Conservation (phyloP, 2,329 filamentous ascomycete genomes). For the Penicillium sp. region DNA sequence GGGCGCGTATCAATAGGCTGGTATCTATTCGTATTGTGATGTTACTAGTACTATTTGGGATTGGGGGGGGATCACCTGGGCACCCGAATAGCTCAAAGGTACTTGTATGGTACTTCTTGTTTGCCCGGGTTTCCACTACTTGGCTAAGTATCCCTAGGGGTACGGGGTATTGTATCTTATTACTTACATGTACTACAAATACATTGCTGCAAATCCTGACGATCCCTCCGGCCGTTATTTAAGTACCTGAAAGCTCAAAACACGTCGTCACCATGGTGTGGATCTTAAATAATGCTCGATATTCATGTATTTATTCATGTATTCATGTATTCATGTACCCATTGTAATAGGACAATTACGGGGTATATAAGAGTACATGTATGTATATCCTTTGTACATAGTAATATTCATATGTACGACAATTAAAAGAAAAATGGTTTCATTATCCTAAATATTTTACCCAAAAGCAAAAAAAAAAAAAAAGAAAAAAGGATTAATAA, state of each 20-base stretch:
- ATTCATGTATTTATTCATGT: neutral
- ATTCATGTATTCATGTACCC: neutral
- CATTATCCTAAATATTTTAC: neutral
- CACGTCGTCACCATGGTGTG: conserved; percentile 10
- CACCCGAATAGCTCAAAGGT: too few relatives aligned
- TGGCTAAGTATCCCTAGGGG: neutral
- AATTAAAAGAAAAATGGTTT: neutral
- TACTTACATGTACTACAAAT: conserved; percentile 4
- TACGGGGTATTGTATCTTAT: neutral
- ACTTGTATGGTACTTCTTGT: neutral
- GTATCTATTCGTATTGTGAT: conserved; percentile 5
- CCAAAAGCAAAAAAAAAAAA: neutral
- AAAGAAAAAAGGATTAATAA: neutral
- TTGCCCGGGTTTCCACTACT: neutral
- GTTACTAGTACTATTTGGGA: neutral
- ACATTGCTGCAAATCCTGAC: neutral
- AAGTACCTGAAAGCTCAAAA: conserved; percentile 2
- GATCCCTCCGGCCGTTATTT: conserved; percentile 2
- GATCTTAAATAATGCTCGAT: conserved; percentile 3
- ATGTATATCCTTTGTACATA: neutral
- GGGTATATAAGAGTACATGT: neutral
- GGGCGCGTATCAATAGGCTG: conserved; percentile 7
- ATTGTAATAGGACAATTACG: neutral
- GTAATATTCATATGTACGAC: neutral
- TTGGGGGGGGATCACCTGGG: neutral